Evolutionary conservation across 1,139 yeast genomes (phyloP), one percentile per base, ranked within the genome.

Genomic region (Casaregolazyma suthepensis): DNA sequence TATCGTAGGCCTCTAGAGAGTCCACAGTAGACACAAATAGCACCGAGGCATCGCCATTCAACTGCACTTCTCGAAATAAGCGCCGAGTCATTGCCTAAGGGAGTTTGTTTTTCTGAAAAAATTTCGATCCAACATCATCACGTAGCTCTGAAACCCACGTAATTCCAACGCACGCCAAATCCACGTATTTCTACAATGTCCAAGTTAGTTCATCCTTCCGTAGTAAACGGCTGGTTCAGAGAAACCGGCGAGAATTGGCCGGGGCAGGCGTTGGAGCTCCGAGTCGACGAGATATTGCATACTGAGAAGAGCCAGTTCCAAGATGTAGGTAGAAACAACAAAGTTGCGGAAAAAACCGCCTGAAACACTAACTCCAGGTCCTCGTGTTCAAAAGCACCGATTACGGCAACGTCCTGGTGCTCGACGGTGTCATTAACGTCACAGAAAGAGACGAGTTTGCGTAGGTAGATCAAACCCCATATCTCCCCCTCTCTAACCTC

Each of bases 241-340:
- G 98, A 91, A 71, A 77, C 85, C 58, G 85, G 88, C 58, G 89
- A 89, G 67, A 85, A 87, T 66, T 93, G 96, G 85, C 97, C 97
- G 15, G 99, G 99, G 54, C 97, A 91, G 75, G 97, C 96, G 54
- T 81, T 93, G 81, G 81, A 89, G 50, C 77, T 93, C 60, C 80
- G 81, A 62, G 97, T 93, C 45, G 85, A 88, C 61, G 75, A 84
- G 69, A 78, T 88, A 51, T 77, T 89, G 59, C 85, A 86, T 72
- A 82, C 80, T 55, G 93, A 82, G 62, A 75, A 80, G 69, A 86
- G 95, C 57, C 78, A 81, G 71, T 89, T 85, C 72, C 96, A 89
- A 75, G 94, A 87, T 63, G 87, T 62, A 53, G 50, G 65, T 55
- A 7, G 1, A 9, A 15, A 23, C 4, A 40, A 7, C 44, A 23